phyloP scores from a whole-genome alignment of 176 grass and related monocot species.

The Chloris gayana region DNA sequence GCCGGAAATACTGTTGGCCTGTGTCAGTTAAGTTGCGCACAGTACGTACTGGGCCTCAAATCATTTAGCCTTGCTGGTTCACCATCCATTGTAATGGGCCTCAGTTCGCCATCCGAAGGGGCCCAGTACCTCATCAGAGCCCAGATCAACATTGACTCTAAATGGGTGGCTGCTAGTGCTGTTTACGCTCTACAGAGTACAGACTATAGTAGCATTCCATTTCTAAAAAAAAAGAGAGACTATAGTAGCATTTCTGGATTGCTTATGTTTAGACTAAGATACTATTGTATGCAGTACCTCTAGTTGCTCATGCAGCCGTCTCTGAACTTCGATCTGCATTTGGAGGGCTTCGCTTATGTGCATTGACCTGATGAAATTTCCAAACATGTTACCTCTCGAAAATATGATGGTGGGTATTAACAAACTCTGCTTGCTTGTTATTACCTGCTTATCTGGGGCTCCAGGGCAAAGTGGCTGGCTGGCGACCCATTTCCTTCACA shows the following conservation, averaged over 20 bases:
- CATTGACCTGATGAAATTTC: conserved; percentile 50
- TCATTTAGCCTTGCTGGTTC: background rate
- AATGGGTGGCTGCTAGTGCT: too few species aligned
- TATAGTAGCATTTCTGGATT: background rate
- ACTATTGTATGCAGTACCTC: conserved; percentile 47
- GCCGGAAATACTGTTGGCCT: background rate
- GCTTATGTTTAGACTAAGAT: background rate
- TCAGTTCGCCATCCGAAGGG: background rate
- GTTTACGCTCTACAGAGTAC: too few species aligned
- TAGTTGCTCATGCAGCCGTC: conserved; percentile 85
- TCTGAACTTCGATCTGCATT: conserved; percentile 99
- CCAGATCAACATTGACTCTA: too few species aligned
- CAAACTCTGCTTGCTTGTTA: conserved; percentile 24
- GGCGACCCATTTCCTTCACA: conserved; percentile 55
- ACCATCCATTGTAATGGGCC: background rate
- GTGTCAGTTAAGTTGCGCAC: background rate
- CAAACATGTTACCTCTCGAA: background rate
- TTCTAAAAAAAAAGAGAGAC: too few species aligned
- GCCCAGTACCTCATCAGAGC: background rate
- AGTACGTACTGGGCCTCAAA: background rate
- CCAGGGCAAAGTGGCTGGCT: conserved; percentile 41
- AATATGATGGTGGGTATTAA: background rate
- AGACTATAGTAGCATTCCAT: too few species aligned
- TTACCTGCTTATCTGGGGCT: conserved; percentile 65
- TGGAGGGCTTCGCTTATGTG: conserved; percentile 84